phyloP scores from a whole-genome alignment of 2,329 filamentous ascomycete species.

The Curvularia lunata region DNA sequence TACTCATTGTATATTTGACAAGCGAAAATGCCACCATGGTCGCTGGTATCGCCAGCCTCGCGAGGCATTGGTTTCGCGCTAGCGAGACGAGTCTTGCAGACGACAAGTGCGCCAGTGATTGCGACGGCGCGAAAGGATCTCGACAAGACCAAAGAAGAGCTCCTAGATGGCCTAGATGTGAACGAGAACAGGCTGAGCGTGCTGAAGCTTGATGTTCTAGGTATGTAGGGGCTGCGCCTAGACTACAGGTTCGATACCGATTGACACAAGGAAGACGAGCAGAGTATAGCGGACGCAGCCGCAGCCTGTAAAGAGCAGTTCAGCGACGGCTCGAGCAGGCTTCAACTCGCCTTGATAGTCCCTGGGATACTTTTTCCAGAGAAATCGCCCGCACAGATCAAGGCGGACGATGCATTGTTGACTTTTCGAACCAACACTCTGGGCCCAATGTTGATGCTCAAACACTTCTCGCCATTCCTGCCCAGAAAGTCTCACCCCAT shows the following conservation, averaged over 20 bases:
- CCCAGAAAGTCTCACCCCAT: constrained; percentile 58
- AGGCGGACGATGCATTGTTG: constrained; percentile 65
- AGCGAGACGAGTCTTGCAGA: constrained; percentile 63
- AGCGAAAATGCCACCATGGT: constrained; percentile 54
- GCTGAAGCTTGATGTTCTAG: constrained; percentile 63
- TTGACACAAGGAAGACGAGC: constrained; percentile 60
- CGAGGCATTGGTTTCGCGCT: constrained; percentile 69
- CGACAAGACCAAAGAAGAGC: constrained; percentile 55
- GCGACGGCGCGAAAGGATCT: constrained; percentile 65
- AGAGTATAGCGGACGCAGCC: constrained; percentile 64
- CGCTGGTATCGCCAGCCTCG: constrained; percentile 64
- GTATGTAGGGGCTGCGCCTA: constrained; percentile 47
- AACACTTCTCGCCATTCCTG: constrained; percentile 74
- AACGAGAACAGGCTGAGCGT: constrained; percentile 58
- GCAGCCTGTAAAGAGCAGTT: constrained; percentile 62
- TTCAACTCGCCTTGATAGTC: constrained; percentile 72
- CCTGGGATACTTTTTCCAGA: constrained; percentile 77
- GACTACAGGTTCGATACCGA: neutral
- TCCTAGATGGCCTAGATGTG: constrained; percentile 59
- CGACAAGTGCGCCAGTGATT: constrained; percentile 64
- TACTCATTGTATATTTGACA: neutral
- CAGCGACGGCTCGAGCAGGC: constrained; percentile 55
- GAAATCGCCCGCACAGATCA: constrained; percentile 70
- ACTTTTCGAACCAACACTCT: constrained; percentile 77
- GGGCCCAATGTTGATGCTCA: constrained; percentile 76